Evolutionary conservation across 2,329 filamentous ascomycete species (phyloP), one percentile per base, ranked within the genome.

Genomic region (Exutisphaerella laricina): DNA sequence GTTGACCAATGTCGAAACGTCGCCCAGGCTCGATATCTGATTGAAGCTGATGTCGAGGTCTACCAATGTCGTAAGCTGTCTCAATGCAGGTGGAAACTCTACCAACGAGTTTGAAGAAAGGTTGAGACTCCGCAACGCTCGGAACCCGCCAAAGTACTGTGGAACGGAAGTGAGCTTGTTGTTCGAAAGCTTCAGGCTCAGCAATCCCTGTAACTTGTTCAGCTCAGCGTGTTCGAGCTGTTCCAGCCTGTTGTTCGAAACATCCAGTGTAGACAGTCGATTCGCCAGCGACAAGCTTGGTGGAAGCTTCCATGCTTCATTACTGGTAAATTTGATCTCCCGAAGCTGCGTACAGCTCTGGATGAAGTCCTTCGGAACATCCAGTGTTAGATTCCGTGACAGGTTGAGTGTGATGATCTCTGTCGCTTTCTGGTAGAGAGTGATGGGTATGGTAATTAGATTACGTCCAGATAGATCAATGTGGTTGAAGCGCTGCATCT

Each of bases 11-110:
- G 80, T 79, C 5, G 88, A 87, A 52, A 98, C 85, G 50, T 83
- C 80, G 1, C 89, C 88, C 5, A 98, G 70, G 41, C 72, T 77
- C 8, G 78, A 78, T 49, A 98, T 95, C 29, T 82, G 79, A 62
- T 98, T 98, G 76, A 98, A 98, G 63, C 90, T 97, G 60, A 98
- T 80, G 58, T 98, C 92, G 29, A 98, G 77, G 61, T 98, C 90
- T 9, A 95, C 85, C 33, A 98, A 69, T 31, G 84, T 88, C 52
- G 80, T 80, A 14, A 98, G 70, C 17, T 87, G 77, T 64, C 88
- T 90, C 16, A 98, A 72, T 56, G 94, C 94, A 16, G 82, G 73
- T 0, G 92, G 92, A 50, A 98, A 94, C 29, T 78, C 78, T 43
- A 84, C 82, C 41, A 98, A 75, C 48, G 86, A 89, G 64, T 98